Evolutionary conservation across 441 rosid genomes (phyloP).

Genomic region (Jatropha multifida): DNA sequence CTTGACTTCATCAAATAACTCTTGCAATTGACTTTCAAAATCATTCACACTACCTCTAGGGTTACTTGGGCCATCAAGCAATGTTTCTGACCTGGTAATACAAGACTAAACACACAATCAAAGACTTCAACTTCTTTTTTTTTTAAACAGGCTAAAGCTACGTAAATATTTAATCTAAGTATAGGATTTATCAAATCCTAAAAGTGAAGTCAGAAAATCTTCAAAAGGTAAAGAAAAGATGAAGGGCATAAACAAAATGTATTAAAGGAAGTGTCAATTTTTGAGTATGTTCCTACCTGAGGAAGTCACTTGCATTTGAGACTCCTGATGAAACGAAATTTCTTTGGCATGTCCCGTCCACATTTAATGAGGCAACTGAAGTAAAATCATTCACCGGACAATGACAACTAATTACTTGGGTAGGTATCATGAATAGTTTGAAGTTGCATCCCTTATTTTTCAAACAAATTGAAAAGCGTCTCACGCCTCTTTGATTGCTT

Average conservation of each 20-base stretch:
- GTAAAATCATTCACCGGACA: slow-evolving; percentile 30
- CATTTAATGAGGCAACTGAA: slow-evolving; percentile 35
- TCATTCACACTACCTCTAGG: slow-evolving; percentile 37
- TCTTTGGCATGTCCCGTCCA: slow-evolving; percentile 26
- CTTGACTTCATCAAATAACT: slow-evolving; percentile 68
- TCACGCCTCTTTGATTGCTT: slow-evolving; percentile 19
- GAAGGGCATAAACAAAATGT: not conserved
- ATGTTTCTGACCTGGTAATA: slow-evolving; percentile 37
- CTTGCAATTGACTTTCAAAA: slow-evolving; percentile 68
- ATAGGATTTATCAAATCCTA: not conserved
- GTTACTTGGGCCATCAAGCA: slow-evolving; percentile 31
- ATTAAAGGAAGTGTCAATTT: not conserved
- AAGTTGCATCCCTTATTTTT: slow-evolving; percentile 32
- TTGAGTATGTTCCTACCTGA: slow-evolving; percentile 28
- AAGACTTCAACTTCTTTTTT: slow-evolving; percentile 7
- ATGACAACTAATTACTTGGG: slow-evolving; percentile 25
- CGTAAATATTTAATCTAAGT: no score
- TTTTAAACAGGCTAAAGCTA: slow-evolving; percentile 2
- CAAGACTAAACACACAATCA: slow-evolving; percentile 18
- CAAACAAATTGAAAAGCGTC: slow-evolving; percentile 29
- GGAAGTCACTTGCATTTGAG: slow-evolving; percentile 34
- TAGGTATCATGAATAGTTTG: slow-evolving; percentile 39
- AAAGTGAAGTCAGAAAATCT: not conserved
- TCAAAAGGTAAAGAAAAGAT: not conserved
- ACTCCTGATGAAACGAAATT: slow-evolving; percentile 33